phyloP scores from a whole-genome alignment of 1,139 yeast genomes.

The Arxiozyma heterogenica region DNA sequence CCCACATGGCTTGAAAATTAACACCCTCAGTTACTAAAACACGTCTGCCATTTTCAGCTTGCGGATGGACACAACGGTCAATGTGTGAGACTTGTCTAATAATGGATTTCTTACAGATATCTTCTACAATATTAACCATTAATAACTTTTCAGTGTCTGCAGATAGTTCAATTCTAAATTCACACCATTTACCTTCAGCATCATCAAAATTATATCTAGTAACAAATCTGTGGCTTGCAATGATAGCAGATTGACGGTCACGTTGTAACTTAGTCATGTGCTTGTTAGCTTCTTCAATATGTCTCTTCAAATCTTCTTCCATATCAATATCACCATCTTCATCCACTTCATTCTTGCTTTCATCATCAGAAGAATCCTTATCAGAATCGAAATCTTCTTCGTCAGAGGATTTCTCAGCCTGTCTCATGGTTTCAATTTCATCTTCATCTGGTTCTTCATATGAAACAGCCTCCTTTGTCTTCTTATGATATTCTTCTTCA shows the following conservation, averaged over 20 bases:
- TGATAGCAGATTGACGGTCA: slow-evolving; percentile 77
- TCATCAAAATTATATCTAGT: slow-evolving; percentile 86
- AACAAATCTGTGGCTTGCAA: slow-evolving; percentile 62
- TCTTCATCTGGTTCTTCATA: slow-evolving; percentile 95
- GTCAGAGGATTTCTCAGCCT: slow-evolving; percentile 66
- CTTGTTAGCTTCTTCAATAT: slow-evolving; percentile 29
- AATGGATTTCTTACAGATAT: slow-evolving; percentile 79
- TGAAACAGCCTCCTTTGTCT: slow-evolving; percentile 77
- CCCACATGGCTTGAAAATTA: slow-evolving; percentile 97
- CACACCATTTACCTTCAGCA: slow-evolving; percentile 83
- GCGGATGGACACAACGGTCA: slow-evolving; percentile 88
- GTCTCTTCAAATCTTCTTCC: slow-evolving; percentile 26
- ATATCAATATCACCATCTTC: slow-evolving; percentile 34
- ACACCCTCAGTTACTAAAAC: slow-evolving; percentile 94
- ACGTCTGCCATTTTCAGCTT: slow-evolving; percentile 58
- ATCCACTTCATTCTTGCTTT: slow-evolving; percentile 34
- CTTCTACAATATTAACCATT: slow-evolving; percentile 96
- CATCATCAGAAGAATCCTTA: slow-evolving; percentile 34
- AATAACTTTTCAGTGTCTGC: slow-evolving; percentile 85
- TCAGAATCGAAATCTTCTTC: slow-evolving; percentile 40
- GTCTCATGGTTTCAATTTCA: slow-evolving; percentile 77
- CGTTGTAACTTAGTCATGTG: slow-evolving; percentile 52
- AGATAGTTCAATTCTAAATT: slow-evolving; percentile 72
- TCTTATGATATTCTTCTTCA: slow-evolving; percentile 52
- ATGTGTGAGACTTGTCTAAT: slow-evolving; percentile 87